Evolutionary conservation across 345 rosid genomes (phyloP).

Genomic region (Aegle marmelos): DNA sequence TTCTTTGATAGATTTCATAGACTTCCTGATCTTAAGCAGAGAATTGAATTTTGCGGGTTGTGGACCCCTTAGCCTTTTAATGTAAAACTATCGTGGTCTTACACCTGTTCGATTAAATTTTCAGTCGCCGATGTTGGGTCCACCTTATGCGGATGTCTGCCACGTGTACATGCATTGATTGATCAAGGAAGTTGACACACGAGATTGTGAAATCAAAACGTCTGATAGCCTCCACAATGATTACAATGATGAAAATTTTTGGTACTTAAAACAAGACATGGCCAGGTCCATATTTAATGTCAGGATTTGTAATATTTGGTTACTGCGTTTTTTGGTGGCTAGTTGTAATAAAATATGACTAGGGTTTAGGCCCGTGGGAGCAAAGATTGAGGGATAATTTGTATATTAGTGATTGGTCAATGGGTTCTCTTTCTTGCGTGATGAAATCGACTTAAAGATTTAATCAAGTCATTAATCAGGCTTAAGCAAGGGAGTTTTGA

Average conservation of each 20-base stretch:
- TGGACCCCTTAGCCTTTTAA: not conserved
- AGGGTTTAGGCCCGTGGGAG: not conserved
- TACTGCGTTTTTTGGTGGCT: conserved; percentile 6
- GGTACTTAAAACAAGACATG: not conserved
- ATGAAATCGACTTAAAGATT: conserved; percentile 15
- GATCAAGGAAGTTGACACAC: not conserved
- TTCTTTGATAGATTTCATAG: not conserved
- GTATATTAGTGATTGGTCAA: conserved; percentile 22
- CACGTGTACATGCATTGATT: conserved; percentile 12
- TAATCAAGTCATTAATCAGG: conserved; percentile 2
- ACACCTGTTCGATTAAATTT: not conserved
- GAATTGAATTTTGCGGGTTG: not conserved
- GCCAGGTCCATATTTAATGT: too few species aligned
- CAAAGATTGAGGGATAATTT: conserved; percentile 13
- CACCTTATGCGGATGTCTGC: conserved; percentile 17
- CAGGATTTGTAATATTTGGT: conserved; percentile 7
- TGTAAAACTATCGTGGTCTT: not conserved
- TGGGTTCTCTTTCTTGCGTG: conserved; percentile 20
- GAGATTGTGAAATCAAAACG: not conserved
- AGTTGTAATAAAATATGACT: not conserved
- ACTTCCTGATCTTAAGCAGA: not conserved
- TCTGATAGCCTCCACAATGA: not conserved
- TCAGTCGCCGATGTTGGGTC: conserved; percentile 20
- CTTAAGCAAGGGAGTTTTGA: conserved; percentile 11
- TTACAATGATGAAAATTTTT: not conserved